Evolutionary conservation across 2,329 filamentous ascomycete species (phyloP).

Genomic region (Didymella pomorum): DNA sequence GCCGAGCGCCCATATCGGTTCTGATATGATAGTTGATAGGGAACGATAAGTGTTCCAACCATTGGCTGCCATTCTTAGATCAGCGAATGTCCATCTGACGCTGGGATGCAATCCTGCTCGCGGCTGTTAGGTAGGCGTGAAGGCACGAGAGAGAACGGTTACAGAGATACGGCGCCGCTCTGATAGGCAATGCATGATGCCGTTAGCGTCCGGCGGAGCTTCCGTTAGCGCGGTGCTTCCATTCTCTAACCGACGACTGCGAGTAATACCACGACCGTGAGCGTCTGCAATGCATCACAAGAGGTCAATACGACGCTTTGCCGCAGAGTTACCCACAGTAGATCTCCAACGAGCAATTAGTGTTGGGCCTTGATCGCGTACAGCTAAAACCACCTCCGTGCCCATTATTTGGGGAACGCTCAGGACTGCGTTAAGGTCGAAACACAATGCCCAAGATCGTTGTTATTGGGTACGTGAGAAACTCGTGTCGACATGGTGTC

Average conservation of each 20-base stretch:
- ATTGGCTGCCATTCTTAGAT: not conserved
- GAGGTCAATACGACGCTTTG: not conserved
- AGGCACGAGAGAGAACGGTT: not conserved
- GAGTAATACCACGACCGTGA: not conserved
- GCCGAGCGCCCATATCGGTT: not conserved
- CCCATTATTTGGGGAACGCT: not conserved
- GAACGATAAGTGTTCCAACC: not conserved
- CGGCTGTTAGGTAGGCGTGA: not conserved
- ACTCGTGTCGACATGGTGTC: too few relatives aligned
- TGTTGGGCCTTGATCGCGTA: not conserved
- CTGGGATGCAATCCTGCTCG: not conserved
- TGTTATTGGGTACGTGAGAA: not conserved
- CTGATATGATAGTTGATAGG: not conserved
- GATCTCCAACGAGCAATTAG: not conserved
- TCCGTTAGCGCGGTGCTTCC: constrained; percentile 56
- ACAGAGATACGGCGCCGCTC: not conserved
- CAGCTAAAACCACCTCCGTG: not conserved
- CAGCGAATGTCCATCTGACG: not conserved
- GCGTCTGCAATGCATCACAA: not conserved
- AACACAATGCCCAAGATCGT: not conserved
- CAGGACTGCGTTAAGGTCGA: not conserved
- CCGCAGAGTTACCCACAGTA: not conserved
- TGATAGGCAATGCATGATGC: constrained; percentile 3
- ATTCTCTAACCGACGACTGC: too few relatives aligned
- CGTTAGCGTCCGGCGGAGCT: constrained; percentile 7